Base-by-base conservation (phyloP, 2,329 filamentous ascomycete genomes). In the Lasiodiplodia sp. region DNA sequence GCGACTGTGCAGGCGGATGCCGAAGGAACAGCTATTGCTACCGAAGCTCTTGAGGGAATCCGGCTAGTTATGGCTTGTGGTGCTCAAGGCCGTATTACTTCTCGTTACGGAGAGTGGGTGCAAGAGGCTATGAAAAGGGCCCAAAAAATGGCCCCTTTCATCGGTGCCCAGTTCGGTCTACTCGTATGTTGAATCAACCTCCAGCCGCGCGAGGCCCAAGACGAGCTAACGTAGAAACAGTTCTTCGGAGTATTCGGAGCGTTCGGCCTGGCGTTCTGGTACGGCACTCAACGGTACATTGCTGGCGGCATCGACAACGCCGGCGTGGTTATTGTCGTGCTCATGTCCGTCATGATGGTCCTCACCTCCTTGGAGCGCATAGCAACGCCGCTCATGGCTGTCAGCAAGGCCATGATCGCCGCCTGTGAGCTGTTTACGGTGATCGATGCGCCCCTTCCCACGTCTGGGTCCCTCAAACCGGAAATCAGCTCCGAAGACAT, bases 241-340 rank as follows among this genome's bases (percentile, higher is more conserved):
- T 63, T 80, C 73, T 71, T 79, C 58, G 74, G 74, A 0, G 77
- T 76, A 72, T 81, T 79, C 63, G 79, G 75, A 0, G 79, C 74
- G 0, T 80, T 80, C 64, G 78, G 75, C 2, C 73, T 81, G 16
- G 74, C 78, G 0, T 81, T 81, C 51, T 81, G 78, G 78, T 80
- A 78, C 66, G 79, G 78, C 2, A 77, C 80, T 67, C 74, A 76
- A 53, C 77, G 78, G 63, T 78, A 75, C 34, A 73, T 69, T 14
- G 72, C 75, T 34, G 78, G 78, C 1, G 71, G 78, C 14, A 72
- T 76, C 16, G 64, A 70, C 4, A 70, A 76, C 62, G 71, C 80
- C n/a, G 75, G 76, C 7, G 69, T 72, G 12, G 79, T 81, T 40
- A 73, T 75, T n/a, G 74, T 80, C 40, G 79, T 81, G 6, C 71